Conservation (phyloP, 352 stramenopile species). For the Phytopythium helicoides region DNA sequence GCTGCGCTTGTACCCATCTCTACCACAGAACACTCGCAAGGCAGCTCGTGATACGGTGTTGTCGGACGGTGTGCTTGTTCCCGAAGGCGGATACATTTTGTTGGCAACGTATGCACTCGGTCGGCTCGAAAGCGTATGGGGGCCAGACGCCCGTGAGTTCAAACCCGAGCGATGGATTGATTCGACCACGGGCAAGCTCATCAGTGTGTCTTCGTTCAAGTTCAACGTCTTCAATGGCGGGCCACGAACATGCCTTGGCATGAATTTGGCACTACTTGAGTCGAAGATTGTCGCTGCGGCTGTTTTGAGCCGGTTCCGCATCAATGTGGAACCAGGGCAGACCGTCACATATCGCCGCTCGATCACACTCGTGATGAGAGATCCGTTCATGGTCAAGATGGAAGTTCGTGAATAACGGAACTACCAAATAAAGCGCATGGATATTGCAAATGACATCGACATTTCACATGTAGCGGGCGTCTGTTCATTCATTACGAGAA, state of each 20-base stretch:
- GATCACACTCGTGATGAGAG: constrained; percentile 20
- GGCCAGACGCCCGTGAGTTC: constrained; percentile 44
- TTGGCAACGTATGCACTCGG: constrained; percentile 53
- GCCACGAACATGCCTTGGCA: constrained; percentile 40
- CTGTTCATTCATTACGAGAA: no score
- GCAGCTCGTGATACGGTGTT: constrained; percentile 38
- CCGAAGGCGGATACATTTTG: constrained; percentile 17
- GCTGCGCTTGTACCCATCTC: constrained; percentile 45
- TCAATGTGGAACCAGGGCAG: constrained; percentile 8
- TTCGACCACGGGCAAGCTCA: constrained; percentile 17
- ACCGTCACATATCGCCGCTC: constrained; percentile 22
- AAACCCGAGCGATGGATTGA: constrained; percentile 68
- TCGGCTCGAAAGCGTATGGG: constrained; percentile 49
- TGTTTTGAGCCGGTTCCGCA: not conserved
- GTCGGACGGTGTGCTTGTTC: constrained; percentile 60
- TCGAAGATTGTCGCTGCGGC: constrained; percentile 16
- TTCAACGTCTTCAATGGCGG: constrained; percentile 48
- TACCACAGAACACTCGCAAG: constrained; percentile 36
- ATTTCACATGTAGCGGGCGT: no score
- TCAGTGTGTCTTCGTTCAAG: constrained; percentile 25
- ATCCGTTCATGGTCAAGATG: constrained; percentile 4
- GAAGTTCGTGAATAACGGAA: no score
- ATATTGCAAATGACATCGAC: no score
- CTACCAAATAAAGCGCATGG: no score
- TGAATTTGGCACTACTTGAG: constrained; percentile 24